phyloP scores from a whole-genome alignment of 495 filamentous ascomycete genomes.

The Tuber borchii region DNA sequence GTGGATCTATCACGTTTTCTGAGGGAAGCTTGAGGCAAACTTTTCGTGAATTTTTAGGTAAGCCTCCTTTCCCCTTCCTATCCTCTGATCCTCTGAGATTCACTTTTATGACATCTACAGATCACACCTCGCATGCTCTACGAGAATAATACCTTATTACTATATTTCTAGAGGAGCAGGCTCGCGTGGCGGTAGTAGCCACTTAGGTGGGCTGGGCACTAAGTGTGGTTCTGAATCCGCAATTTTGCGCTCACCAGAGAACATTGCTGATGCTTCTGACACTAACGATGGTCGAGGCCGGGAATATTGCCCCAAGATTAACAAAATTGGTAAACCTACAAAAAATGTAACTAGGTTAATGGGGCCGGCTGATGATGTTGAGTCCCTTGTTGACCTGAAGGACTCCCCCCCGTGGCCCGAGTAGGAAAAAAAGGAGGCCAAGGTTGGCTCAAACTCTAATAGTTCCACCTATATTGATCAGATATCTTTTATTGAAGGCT shows the following conservation, averaged over 20 bases:
- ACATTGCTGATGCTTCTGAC: not conserved
- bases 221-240: not conserved
- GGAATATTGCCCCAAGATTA: not conserved
- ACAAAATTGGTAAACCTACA: not conserved
- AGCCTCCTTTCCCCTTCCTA: not conserved
- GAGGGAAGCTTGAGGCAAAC: not conserved
- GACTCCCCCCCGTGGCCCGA: not conserved
- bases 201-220: not conserved
- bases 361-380: not conserved
- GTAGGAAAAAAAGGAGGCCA: not conserved
- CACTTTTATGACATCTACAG: not conserved
- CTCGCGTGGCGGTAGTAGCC: not conserved
- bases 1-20: not conserved
- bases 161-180: not conserved
- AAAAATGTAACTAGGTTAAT: not conserved
- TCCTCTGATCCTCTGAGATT: not conserved
- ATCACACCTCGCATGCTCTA: not conserved
- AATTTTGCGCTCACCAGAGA: not conserved
- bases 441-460: not conserved
- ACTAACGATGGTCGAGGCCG: not conserved
- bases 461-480: not conserved
- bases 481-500: not conserved
- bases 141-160: not conserved
- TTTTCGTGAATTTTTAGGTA: not conserved
- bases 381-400: not conserved